Base-by-base conservation (phyloP, 1,284 basidiomycete species). In the Sanghuangporus weigelae region DNA sequence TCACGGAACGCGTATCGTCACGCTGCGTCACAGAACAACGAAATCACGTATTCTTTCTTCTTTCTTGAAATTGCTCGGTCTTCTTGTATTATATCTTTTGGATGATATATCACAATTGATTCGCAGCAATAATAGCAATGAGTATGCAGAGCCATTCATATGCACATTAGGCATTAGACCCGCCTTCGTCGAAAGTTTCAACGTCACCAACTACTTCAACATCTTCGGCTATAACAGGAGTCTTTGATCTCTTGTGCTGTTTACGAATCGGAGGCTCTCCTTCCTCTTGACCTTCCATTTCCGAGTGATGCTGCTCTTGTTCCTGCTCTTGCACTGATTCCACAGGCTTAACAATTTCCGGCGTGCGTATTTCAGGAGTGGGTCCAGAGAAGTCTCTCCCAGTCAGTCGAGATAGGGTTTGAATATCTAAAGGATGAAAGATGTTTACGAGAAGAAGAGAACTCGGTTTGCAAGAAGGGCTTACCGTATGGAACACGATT, bases 381-480 rank as follows among this genome's bases (percentile, higher is more conserved):
- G 89, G 89, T 0, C 89, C 89, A 57, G 88, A 87, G 69, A 92
- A 92, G 70, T 92, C 89, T 67, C 87, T 91, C 46, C 89, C 89
- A 7, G 90, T 92, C 83, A 92, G 84, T 26, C 86, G 82, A 39
- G 86, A 84, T 16, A 92, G 73, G 0, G 83, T 86, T 67, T 79
- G 77, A 66, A 92, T 87, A 69, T 92, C 89, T 90, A 60, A 23
- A 35, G 39, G 11, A 11, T 38, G 4, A 5, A 1, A 19, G 11
- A 38, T 36, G 53, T 11, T 36, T 12, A n/a, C 12, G 31, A 21
- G 26, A 21, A n/a, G 19, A 12, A 26, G 6, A 12, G 38, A 35
- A 36, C 21, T 36, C 2, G 14, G 16, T 19, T 38, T 42, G 59
- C 39, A 19, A 31, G 40, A 54, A 23, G 19, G 57, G 46, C 79